phyloP scores from a whole-genome alignment of 345 rosid genomes.

The Syzygium oleosum region DNA sequence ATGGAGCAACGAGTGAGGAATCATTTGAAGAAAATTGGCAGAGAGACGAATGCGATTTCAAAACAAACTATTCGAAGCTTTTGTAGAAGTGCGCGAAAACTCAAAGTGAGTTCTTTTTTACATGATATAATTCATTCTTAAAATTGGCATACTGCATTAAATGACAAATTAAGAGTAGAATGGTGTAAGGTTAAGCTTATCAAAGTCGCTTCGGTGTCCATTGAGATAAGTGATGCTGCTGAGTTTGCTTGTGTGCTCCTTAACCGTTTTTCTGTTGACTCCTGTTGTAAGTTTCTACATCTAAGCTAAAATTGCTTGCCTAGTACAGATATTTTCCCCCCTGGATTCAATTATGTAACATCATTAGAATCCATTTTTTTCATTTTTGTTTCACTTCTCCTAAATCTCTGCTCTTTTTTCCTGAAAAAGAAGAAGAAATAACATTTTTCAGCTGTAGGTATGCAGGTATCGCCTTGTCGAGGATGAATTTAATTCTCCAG shows the following conservation, averaged over 20 bases:
- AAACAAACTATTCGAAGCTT: conserved; percentile 63
- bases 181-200: background rate
- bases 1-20: conserved; percentile 55
- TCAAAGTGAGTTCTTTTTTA: conserved; percentile 45
- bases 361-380: background rate
- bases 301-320: background rate
- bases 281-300: background rate
- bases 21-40: conserved; percentile 65
- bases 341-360: background rate
- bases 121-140: background rate
- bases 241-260: background rate
- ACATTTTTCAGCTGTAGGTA: conserved; percentile 35
- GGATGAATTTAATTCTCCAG: conserved; percentile 82
- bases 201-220: background rate
- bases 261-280: background rate
- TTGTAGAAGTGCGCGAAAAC: conserved; percentile 86
- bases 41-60: conserved; percentile 59
- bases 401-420: background rate
- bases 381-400: background rate
- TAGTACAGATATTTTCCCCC: background rate
- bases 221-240: background rate
- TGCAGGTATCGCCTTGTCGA: conserved; percentile 68
- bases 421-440: background rate
- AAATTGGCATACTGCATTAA: background rate
- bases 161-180: background rate